Conservation (phyloP, 768 basidiomycete genomes). For the Hemileccinum rubropunctum region DNA sequence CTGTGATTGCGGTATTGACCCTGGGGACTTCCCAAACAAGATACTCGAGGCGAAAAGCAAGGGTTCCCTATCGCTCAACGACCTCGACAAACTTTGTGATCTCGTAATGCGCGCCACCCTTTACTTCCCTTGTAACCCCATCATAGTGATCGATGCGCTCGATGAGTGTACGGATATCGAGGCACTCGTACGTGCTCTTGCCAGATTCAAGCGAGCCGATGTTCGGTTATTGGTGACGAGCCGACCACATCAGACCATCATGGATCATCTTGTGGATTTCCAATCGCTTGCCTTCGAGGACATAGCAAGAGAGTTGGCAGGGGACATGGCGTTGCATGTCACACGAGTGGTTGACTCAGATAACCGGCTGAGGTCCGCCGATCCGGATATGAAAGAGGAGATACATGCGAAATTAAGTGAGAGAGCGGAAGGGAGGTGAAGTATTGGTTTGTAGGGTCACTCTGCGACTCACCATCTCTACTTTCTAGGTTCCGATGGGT, state of each 20-base stretch:
- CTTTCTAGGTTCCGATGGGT: constrained; percentile 3
- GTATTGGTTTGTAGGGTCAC: not conserved
- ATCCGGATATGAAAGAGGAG: not conserved
- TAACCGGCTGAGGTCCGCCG: not conserved
- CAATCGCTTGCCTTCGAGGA: not conserved
- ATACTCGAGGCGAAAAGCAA: too few relatives aligned
- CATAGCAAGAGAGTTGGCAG: not conserved
- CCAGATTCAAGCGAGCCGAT: not conserved
- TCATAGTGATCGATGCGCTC: constrained; percentile 11
- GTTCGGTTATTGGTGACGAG: constrained; percentile 1
- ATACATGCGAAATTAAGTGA: not conserved
- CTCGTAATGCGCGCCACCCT: not conserved
- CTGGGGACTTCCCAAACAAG: too few relatives aligned
- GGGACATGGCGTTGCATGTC: not conserved
- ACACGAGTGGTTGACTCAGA: not conserved
- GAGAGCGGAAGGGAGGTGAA: constrained; percentile 1
- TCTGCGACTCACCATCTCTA: not conserved
- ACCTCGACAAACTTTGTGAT: not conserved
- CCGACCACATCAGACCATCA: not conserved
- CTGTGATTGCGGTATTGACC: too few relatives aligned
- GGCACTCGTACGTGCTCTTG: not conserved
- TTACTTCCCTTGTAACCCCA: not conserved
- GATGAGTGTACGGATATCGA: constrained; percentile 7
- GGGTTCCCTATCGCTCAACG: not conserved
- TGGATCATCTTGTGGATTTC: not conserved